Conservation (phyloP, 192 early-diverging fungal species). For the Geranomyces michiganensis region DNA sequence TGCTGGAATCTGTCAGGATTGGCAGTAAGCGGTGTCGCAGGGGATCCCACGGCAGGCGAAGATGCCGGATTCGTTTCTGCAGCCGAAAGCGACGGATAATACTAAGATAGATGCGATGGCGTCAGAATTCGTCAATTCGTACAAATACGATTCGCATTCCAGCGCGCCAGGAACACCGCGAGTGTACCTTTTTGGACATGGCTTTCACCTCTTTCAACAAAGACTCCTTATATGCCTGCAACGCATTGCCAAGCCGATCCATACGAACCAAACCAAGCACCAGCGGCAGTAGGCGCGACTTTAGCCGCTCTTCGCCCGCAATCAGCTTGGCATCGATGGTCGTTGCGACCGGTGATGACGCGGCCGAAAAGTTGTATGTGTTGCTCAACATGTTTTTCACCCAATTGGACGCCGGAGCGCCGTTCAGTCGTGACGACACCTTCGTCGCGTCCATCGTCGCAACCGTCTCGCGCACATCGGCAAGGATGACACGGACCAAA, state of each 20-base stretch:
- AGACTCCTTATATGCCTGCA: slow-evolving; percentile 78
- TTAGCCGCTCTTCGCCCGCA: slow-evolving; percentile 43
- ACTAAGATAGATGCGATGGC: too few relatives aligned
- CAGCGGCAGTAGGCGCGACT: slow-evolving; percentile 68
- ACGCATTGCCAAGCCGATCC: slow-evolving; percentile 62
- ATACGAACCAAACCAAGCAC: slow-evolving; percentile 78
- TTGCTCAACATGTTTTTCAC: slow-evolving; percentile 43
- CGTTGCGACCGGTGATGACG: slow-evolving; percentile 17
- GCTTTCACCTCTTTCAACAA: slow-evolving; percentile 76
- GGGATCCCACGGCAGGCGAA: slow-evolving; percentile 6
- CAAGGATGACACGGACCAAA: slow-evolving; percentile 63
- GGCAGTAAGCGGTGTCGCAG: slow-evolving; percentile 20
- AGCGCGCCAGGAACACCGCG: not conserved
- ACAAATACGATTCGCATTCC: not conserved
- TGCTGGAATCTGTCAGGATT: slow-evolving; percentile 33
- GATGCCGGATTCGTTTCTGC: not conserved
- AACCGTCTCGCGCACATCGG: slow-evolving; percentile 62
- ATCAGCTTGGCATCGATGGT: slow-evolving; percentile 23
- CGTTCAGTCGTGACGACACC: slow-evolving; percentile 26
- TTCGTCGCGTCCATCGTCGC: slow-evolving; percentile 48
- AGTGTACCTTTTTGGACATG: slow-evolving; percentile 71
- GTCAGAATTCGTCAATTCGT: not conserved
- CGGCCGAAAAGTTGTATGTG: slow-evolving; percentile 24
- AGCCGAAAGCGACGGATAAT: slow-evolving; percentile 22
- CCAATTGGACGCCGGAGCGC: slow-evolving; percentile 36